Evolutionary conservation across 495 filamentous ascomycete genomes (phyloP), one percentile per base, ranked within the genome.

Genomic region (Cercophora newfieldiana): DNA sequence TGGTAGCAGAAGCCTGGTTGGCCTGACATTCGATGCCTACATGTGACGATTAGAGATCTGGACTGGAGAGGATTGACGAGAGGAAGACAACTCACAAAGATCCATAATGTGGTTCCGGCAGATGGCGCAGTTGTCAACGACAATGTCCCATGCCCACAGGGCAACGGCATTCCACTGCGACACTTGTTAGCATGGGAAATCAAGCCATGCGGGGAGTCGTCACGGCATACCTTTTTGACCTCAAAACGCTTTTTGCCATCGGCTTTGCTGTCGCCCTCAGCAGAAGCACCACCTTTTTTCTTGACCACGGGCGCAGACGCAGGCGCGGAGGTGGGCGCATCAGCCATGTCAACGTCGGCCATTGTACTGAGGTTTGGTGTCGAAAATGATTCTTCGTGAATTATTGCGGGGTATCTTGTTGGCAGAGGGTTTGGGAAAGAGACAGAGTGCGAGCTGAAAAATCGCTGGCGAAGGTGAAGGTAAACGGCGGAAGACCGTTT

Each of bases 31-130:
- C 95, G 68, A 99, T 99, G 76, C 93, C 92, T 96, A 49, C 33
- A 68, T 0, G 50, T 6, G 4, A 24, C 19, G 7, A 47, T 62
- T 21, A 64, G 24, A 10, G 24, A 2, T n/a, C 56, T 55, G 69
- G 4, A 25, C 19, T 1, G 47, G 12, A 63, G 60, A 58, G 44
- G 33, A 12, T 3, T 66, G 7, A 21, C 33, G 37, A 37, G 66
- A 33, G 14, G 8, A 19, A 24, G 18, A 8, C 25, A 21, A 77
- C 87, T 66, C 84, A 94, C 93, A 99, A 28, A 99, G 83, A 77
- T 99, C 95, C 95, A 99, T 99, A 77, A 99, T 99, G 75, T 99
- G 95, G 74, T 99, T 99, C 70, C 95, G 87, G 81, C 95, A 99
- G 73, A 99, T 99, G 65, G 95, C 95, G 77, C 95, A 99, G 83